These are phyloP conservation scores for Thalassiosira exigua DNA, from an alignment of 352 stramenopile species.

Conservation along the genomic window DNA sequence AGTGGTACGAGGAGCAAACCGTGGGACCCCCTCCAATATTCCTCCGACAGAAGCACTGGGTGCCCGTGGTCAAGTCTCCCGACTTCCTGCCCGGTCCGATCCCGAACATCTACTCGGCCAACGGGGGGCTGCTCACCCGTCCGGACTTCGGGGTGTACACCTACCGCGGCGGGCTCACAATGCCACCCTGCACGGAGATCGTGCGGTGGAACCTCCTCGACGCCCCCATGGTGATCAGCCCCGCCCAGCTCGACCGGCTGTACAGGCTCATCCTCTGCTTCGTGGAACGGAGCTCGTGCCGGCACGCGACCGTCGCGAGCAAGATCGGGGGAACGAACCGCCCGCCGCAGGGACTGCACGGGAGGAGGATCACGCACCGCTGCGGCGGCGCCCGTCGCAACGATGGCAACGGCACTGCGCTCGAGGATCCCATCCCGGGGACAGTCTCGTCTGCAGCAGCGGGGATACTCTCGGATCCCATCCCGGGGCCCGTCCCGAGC, in stretches of 20 bases:
- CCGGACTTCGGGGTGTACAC: too few relatives aligned
- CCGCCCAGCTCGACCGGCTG: constrained; percentile 5
- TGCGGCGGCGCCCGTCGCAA: constrained; percentile 8
- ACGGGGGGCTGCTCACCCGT: too few relatives aligned
- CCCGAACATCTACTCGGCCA: constrained; percentile 26
- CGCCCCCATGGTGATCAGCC: not conserved
- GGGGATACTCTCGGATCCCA: too few relatives aligned
- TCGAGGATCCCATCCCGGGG: too few relatives aligned
- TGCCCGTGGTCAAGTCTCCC: not conserved
- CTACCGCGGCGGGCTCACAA: not conserved
- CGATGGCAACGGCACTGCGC: too few relatives aligned
- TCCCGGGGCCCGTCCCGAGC: too few relatives aligned
- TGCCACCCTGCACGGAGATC: constrained; percentile 10
- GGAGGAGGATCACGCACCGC: constrained; percentile 14
- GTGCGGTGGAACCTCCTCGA: not conserved
- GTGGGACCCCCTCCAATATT: too few relatives aligned
- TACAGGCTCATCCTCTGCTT: constrained; percentile 23
- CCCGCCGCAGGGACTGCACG: constrained; percentile 32
- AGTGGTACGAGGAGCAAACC: not conserved
- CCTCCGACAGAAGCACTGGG: too few relatives aligned
- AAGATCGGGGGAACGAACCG: constrained; percentile 16
- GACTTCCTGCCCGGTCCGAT: constrained; percentile 10
- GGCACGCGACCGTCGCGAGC: constrained; percentile 12
- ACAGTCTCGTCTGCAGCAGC: too few relatives aligned
- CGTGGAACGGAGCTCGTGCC: constrained; percentile 11